Conservation (phyloP, 805 yeast genomes). For the Pichia rugopelliculosa region DNA sequence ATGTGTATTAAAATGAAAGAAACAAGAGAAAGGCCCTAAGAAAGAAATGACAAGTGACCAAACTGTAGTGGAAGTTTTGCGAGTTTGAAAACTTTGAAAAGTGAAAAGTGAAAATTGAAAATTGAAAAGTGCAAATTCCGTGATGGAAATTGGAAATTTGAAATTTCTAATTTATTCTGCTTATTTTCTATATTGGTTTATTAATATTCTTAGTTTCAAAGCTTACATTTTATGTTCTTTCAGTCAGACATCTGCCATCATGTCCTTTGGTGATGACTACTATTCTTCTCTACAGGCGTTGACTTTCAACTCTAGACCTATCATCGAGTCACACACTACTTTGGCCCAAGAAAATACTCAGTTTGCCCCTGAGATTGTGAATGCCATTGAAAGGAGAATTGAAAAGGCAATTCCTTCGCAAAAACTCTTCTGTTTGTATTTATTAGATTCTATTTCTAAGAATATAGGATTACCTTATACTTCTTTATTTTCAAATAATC, state of each 20-base stretch:
- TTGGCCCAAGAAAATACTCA: slow-evolving; percentile 80
- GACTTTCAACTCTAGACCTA: slow-evolving; percentile 84
- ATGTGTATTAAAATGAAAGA: not conserved
- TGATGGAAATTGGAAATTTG: not conserved
- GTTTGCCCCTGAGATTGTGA: slow-evolving; percentile 69
- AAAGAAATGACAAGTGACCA: not conserved
- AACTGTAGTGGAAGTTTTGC: too few species aligned
- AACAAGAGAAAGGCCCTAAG: not conserved
- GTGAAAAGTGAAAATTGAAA: not conserved
- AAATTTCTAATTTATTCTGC: not conserved
- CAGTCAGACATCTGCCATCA: not conserved
- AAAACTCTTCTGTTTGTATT: slow-evolving; percentile 76
- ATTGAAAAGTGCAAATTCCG: not conserved
- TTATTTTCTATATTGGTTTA: not conserved
- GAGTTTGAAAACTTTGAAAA: not conserved
- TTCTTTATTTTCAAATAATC: slow-evolving; percentile 60
- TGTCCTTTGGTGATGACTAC: slow-evolving; percentile 50
- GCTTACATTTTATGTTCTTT: not conserved
- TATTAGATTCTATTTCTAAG: slow-evolving; percentile 87
- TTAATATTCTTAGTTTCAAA: not conserved
- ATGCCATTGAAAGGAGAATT: slow-evolving; percentile 68
- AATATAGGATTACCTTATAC: slow-evolving; percentile 88
- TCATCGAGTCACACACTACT: slow-evolving; percentile 74
- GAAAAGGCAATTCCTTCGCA: slow-evolving; percentile 73
- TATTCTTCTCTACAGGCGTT: slow-evolving; percentile 63